These are phyloP conservation scores for Scheffersomyces segobiensis DNA, from an alignment of 1,139 yeast genomes.

Conservation along the genomic window DNA sequence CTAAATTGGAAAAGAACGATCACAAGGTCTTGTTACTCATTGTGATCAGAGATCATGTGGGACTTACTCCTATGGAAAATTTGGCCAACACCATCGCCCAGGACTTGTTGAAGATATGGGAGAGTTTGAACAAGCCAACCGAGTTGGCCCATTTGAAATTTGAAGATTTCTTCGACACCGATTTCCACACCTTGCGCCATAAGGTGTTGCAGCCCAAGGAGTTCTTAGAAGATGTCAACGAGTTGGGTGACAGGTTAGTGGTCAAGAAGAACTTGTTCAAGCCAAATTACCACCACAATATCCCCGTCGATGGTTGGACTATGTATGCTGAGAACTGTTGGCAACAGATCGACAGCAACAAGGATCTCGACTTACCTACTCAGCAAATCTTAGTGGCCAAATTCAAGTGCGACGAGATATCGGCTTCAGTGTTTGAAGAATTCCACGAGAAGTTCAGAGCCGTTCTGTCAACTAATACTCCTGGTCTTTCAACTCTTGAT, in stretches of 20 bases:
- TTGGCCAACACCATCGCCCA: slow-evolving; percentile 65
- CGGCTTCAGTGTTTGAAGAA: slow-evolving; percentile 47
- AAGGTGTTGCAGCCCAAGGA: slow-evolving; percentile 77
- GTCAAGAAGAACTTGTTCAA: slow-evolving; percentile 57
- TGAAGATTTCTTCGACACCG: slow-evolving; percentile 79
- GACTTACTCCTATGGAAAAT: slow-evolving; percentile 78
- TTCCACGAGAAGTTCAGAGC: slow-evolving; percentile 41
- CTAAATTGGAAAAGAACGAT: slow-evolving; percentile 33
- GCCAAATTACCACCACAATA: slow-evolving; percentile 73
- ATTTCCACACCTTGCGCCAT: slow-evolving; percentile 82
- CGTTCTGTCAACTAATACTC: slow-evolving; percentile 11
- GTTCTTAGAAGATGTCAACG: slow-evolving; percentile 63
- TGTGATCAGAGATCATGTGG: slow-evolving; percentile 90
- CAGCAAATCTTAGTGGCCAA: slow-evolving; percentile 94
- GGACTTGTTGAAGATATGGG: slow-evolving; percentile 82
- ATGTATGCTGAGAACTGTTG: slow-evolving; percentile 88
- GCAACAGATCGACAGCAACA: slow-evolving; percentile 90
- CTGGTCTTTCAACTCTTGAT: slow-evolving; percentile 21
- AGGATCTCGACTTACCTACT: slow-evolving; percentile 93
- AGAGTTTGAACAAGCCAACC: slow-evolving; percentile 68
- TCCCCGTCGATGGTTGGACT: slow-evolving; percentile 97
- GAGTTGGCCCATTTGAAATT: slow-evolving; percentile 55
- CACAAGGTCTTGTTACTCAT: slow-evolving; percentile 79
- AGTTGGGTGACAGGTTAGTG: slow-evolving; percentile 62
- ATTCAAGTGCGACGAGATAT: slow-evolving; percentile 91